These are phyloP conservation scores for Phaseolus coccineus DNA, from an alignment of 331 rosid genomes.

Conservation along the genomic window DNA sequence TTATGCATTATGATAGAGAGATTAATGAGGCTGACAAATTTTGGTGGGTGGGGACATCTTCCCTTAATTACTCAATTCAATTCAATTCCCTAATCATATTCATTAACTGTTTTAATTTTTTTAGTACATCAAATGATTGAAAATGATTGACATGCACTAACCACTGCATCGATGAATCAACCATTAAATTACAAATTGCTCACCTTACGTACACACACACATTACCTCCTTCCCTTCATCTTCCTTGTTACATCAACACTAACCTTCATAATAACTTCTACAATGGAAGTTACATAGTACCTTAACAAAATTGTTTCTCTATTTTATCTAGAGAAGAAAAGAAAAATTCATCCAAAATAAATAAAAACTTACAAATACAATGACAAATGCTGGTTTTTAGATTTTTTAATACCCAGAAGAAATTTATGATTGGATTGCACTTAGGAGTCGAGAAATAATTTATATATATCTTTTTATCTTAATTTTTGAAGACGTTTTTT, in stretches of 20 bases:
- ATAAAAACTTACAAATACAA: neutral
- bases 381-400: too few relatives aligned
- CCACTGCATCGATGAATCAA: slow-evolving; percentile 19
- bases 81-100: slow-evolving; percentile 42
- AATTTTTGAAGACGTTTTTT: too few relatives aligned
- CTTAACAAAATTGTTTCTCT: neutral
- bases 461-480: too few relatives aligned
- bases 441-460: too few relatives aligned
- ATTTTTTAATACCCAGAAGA: too few relatives aligned
- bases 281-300: neutral
- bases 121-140: slow-evolving; percentile 49
- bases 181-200: slow-evolving; percentile 24
- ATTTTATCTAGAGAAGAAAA: neutral
- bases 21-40: slow-evolving; percentile 40
- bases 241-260: neutral
- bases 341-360: neutral
- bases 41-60: slow-evolving; percentile 55
- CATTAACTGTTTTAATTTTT: slow-evolving; percentile 28
- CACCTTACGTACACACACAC: slow-evolving; percentile 8
- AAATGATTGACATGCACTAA: slow-evolving; percentile 68
- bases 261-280: slow-evolving; percentile 1
- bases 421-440: too few relatives aligned
- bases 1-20: slow-evolving; percentile 22
- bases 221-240: slow-evolving; percentile 1
- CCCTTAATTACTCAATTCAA: slow-evolving; percentile 40